phyloP scores from a whole-genome alignment of 768 basidiomycete genomes.

The Chalciporus sphaerocephalus region DNA sequence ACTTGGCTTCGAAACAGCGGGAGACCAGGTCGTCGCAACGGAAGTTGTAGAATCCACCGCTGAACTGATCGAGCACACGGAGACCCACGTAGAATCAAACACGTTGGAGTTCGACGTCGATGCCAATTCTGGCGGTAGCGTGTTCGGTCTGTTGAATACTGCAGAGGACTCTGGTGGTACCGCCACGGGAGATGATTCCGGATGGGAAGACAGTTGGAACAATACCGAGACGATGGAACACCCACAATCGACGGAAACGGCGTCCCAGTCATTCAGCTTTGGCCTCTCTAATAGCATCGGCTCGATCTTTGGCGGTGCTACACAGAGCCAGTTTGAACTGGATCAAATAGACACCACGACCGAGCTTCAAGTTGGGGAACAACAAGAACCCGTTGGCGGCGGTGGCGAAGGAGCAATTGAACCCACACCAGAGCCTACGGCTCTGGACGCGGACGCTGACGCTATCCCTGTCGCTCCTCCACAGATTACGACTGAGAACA shows the following conservation, averaged over 20 bases:
- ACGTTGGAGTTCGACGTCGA: background rate
- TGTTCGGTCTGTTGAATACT: background rate
- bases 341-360: background rate
- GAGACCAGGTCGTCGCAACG: background rate
- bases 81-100: conserved; percentile 6
- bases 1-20: conserved; percentile 4
- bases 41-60: conserved; percentile 3
- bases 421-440: background rate
- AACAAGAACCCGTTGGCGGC: background rate
- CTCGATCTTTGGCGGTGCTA: conserved; percentile 6
- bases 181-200: background rate
- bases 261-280: conserved; percentile 3
- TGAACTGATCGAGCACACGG: conserved; percentile 12
- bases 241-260: background rate
- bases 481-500: background rate
- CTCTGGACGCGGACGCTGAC: background rate
- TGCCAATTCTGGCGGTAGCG: background rate
- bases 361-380: background rate
- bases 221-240: background rate
- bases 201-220: background rate
- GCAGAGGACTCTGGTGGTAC: background rate
- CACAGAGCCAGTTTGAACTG: background rate
- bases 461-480: background rate
- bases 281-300: background rate
- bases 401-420: background rate